Base-by-base conservation (phyloP, 805 yeast genomes). In the Debaryomyces hansenii region DNA sequence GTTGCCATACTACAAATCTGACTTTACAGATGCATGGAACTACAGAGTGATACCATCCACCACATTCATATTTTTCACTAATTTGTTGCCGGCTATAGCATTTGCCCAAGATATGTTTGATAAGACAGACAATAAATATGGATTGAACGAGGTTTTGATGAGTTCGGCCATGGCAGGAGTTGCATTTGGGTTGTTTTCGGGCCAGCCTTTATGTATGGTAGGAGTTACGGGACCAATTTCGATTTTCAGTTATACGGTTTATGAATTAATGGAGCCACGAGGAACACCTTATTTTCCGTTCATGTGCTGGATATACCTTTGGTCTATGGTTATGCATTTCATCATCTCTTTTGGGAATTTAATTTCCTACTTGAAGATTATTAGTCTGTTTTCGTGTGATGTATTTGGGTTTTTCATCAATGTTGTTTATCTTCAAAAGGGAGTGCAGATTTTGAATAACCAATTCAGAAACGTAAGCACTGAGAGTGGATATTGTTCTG, bases 31-130 rank as follows among this genome's bases (percentile, higher is more conserved):
- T 69, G 92, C 92, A 0, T 74, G 78, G 66, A 84, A 88, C 60
- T 94, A 94, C 62, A 67, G 99, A 57, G 95, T 91, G 11, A 72
- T 92, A 1, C 99, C 99, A 0, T 74, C 96, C 0, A 83, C 90
- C 0, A 68, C 87, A 1, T 90, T 80, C 62, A 86, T 94, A 11
- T 92, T 86, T 64, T 90, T 94, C 74, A 90, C 96, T 37, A 92
- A 94, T 62, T 62, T 92, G 38, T 72, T 92, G 33, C 98, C 98
- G 1, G 97, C 97, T 0, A 77, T 92, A 36, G 97, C 98, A 0
- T 92, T 92, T 74, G 96, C 97, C 0, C 97, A 90, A 60, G 98
- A 92, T 62, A 87, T 92, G 96, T 91, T 90, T 64, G 96, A 91
- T 63, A 84, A 89, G 50, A 92, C 99, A 0, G 69, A 86, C 41